Evolutionary conservation across 768 basidiomycete genomes (phyloP).

Genomic region (Aureoboletus auriporus): DNA sequence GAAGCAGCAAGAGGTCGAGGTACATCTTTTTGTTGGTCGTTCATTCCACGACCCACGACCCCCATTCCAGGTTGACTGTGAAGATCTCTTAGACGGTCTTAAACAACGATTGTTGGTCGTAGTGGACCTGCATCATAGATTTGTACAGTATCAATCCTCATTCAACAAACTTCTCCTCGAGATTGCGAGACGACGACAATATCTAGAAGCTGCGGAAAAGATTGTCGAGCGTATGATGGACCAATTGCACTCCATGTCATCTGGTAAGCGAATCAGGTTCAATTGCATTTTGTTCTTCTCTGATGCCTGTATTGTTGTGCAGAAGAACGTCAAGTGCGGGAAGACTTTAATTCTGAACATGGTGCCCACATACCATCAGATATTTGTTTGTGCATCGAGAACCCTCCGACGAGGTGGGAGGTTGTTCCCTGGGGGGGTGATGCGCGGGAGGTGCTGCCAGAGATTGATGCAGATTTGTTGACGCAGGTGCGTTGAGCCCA

Average conservation of each 20-base stretch:
- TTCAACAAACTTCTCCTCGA: constrained; percentile 74
- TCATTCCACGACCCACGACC: not conserved
- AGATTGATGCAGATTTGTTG: constrained; percentile 57
- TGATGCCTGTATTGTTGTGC: not conserved
- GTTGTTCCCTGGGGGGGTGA: constrained; percentile 57
- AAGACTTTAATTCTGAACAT: constrained; percentile 68
- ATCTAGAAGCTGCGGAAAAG: constrained; percentile 61
- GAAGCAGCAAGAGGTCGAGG: constrained; percentile 67
- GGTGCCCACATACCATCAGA: constrained; percentile 75
- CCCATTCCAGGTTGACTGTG: constrained; percentile 43
- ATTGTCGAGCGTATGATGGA: constrained; percentile 62
- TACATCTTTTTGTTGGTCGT: constrained; percentile 22
- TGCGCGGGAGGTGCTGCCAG: constrained; percentile 53
- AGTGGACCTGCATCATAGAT: constrained; percentile 61
- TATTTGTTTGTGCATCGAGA: constrained; percentile 72
- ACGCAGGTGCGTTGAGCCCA: constrained; percentile 38
- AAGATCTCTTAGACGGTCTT: constrained; percentile 50
- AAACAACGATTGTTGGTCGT: constrained; percentile 61
- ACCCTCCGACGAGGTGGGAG: constrained; percentile 71
- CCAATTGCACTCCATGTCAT: constrained; percentile 60
- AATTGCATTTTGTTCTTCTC: not conserved
- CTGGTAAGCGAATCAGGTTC: constrained; percentile 41
- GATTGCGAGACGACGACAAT: constrained; percentile 63
- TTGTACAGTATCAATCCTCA: constrained; percentile 64
- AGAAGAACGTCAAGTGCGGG: constrained; percentile 69